Conservation (phyloP, 129 eudicot species). For the Escallonia rubra region DNA sequence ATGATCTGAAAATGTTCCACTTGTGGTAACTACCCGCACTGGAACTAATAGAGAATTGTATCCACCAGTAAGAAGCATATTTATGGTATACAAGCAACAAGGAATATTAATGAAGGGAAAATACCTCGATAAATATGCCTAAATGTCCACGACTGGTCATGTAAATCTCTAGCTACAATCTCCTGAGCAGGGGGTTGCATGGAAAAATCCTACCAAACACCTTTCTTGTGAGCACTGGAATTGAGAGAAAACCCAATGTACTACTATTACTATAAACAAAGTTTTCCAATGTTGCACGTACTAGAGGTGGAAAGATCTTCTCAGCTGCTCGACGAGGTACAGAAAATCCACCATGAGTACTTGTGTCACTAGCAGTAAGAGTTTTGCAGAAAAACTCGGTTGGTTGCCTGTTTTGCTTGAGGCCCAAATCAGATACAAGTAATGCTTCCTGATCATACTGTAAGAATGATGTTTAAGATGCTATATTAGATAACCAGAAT, state of each 20-base stretch:
- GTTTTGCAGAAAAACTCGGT: constrained; percentile 90
- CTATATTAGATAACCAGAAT: constrained; percentile 3
- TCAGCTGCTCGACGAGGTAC: constrained; percentile 99
- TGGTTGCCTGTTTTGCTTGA: constrained; percentile 86
- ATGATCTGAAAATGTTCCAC: too few species aligned
- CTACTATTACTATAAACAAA: background rate
- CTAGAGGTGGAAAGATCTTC: constrained; percentile 91
- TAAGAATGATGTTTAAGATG: constrained; percentile 7
- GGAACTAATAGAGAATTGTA: too few species aligned
- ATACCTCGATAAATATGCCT: constrained; percentile 91
- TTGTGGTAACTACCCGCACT: too few species aligned
- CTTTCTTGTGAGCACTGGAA: constrained; percentile 26
- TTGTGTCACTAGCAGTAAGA: constrained; percentile 95
- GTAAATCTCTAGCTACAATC: constrained; percentile 80
- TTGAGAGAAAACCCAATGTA: background rate
- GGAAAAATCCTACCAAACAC: constrained; percentile 60
- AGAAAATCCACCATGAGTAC: constrained; percentile 97
- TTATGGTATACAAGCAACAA: too few species aligned
- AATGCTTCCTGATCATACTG: constrained; percentile 93
- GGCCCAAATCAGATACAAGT: constrained; percentile 84
- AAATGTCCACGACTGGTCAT: constrained; percentile 92
- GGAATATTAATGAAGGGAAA: background rate
- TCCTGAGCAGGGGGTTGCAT: constrained; percentile 99
- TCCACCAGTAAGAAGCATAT: too few species aligned
- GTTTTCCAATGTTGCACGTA: constrained; percentile 14